Evolutionary conservation across 164 flowering plant species (phyloP), one percentile per base, ranked within the genome.

Genomic region (Santalum album): DNA sequence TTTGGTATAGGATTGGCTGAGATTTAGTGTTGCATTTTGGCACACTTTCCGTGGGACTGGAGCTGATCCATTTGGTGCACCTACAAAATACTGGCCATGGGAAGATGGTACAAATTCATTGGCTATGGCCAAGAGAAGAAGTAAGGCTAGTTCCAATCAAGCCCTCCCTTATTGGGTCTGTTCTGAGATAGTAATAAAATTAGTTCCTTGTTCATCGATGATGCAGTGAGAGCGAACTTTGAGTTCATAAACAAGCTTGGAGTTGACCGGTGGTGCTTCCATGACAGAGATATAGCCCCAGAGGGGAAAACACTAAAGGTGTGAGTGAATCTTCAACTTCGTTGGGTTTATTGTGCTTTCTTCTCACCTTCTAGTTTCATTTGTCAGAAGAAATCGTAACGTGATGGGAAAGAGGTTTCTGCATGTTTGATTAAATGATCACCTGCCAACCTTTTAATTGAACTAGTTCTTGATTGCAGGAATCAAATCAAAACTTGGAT

Each of bases 11-110:
- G 99, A 89, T 56, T 92, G 99, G 99, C 15, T 85, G 75, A 80
- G 97, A 72, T 92, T 92, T 59, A 92, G 97, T 66, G 81, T 92
- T 70, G 99, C 99, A 14, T 92, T 89, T 75, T 92, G 99, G 99
- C 99, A 92, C 56, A 92, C 97, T 48, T 92, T 92, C 67, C 87
- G 97, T 59, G 97, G 97, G 25, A 82, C 88, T 1, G 96, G 99
- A 55, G 87, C 65, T 40, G 99, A 92, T 39, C 95, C 95, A 14
- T 92, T 92, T 76, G 99, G 99, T 60, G 80, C 84, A 1, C 69
- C 86, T 20, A 92, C 99, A 23, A 89, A 92, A 72, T n/a, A 42
- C 50, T 92, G 99, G 99, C 99, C 99, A 3, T 89, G 99, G 99
- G 99, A 92, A 73, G 99, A 92, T 69, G 99, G 99, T 58, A 82